A percentile compares a stretch with the other conserved stretches of the same genome.
These are phyloP conservation scores for Rosellinia necatrix DNA, from an alignment of 2,329 filamentous ascomycete species.

Conservation along the genomic window DNA sequence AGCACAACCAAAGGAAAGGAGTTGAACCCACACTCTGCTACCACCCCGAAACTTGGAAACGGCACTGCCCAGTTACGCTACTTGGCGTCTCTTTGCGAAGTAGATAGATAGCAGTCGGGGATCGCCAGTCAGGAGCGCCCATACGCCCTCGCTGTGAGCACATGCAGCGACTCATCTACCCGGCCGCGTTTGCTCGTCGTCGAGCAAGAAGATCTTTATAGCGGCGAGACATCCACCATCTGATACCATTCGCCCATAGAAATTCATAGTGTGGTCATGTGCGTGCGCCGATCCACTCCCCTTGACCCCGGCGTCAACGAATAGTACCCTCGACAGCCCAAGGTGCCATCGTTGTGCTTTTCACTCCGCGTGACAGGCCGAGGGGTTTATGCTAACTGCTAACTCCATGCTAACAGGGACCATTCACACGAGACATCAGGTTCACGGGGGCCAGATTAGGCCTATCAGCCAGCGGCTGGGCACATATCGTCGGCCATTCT, in stretches of 20 bases:
- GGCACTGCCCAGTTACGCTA: not conserved
- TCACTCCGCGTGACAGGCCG: conserved; percentile 3
- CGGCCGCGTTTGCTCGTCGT: not conserved
- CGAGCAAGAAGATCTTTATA: not conserved
- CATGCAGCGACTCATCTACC: too few relatives aligned
- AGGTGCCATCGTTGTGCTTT: not conserved
- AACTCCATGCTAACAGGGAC: too few relatives aligned
- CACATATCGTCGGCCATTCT: conserved; percentile 6
- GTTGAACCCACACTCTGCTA: not conserved
- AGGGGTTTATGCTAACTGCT: too few relatives aligned
- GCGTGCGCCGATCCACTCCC: not conserved
- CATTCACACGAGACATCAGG: not conserved
- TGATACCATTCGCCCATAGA: not conserved
- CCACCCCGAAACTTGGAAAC: not conserved
- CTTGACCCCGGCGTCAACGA: not conserved
- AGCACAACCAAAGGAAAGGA: not conserved
- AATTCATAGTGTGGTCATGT: not conserved
- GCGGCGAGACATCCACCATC: not conserved
- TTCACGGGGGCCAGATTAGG: conserved; percentile 6
- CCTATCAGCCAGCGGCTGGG: not conserved
- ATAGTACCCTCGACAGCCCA: not conserved
- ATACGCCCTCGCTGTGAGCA: too few relatives aligned
- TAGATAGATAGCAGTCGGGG: too few relatives aligned
- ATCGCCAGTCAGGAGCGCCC: too few relatives aligned
- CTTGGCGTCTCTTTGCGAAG: not conserved